Evolutionary conservation across 2,329 filamentous ascomycete genomes (phyloP).

Genomic region (Hymenoscyphus linearis): DNA sequence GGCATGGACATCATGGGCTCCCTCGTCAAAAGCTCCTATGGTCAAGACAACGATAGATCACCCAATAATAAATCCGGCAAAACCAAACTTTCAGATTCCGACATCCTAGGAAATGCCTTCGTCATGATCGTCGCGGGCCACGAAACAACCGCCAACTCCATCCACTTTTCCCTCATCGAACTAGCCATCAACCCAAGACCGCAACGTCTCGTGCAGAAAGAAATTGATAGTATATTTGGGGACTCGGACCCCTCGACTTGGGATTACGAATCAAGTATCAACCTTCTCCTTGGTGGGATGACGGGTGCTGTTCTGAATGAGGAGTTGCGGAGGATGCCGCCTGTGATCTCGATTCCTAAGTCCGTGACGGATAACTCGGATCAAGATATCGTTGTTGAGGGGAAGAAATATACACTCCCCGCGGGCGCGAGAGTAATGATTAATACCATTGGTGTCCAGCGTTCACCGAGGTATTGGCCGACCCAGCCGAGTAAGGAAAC

Average conservation of each 20-base stretch:
- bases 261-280: conserved; percentile 66
- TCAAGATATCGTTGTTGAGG: conserved; percentile 56
- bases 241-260: conserved; percentile 54
- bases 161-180: conserved; percentile 65
- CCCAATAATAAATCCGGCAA: conserved; percentile 37
- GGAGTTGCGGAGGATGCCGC: conserved; percentile 66
- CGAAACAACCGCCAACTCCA: conserved; percentile 71
- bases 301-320: conserved; percentile 74
- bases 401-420: conserved; percentile 54
- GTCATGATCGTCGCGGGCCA: conserved; percentile 69
- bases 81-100: conserved; percentile 54
- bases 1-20: conserved; percentile 53
- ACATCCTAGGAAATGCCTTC: conserved; percentile 70
- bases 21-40: conserved; percentile 43
- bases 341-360: conserved; percentile 70
- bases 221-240: conserved; percentile 62
- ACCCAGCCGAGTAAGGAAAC: conserved; percentile 36
- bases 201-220: conserved; percentile 62
- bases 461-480: conserved; percentile 69
- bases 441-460: conserved; percentile 50
- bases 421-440: conserved; percentile 51
- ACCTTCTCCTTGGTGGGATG: conserved; percentile 62
- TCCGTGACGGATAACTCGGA: conserved; percentile 42
- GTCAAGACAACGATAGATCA: conserved; percentile 23
- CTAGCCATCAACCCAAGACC: conserved; percentile 60